phyloP scores from a whole-genome alignment of 768 basidiomycete genomes.

The Phaeotremella skinneri region DNA sequence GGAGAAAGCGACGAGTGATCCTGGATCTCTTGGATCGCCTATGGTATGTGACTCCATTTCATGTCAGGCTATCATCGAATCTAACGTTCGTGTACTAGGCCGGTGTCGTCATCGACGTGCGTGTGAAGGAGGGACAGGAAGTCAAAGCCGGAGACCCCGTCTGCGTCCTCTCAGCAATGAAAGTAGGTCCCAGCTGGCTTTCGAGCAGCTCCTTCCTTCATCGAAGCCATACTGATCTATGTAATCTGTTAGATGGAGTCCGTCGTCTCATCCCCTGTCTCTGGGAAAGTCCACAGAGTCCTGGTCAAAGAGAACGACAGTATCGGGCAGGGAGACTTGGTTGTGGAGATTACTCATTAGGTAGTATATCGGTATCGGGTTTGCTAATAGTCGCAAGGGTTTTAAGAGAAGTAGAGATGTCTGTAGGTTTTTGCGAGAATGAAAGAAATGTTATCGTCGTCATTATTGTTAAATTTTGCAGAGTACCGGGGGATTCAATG shows the following conservation, averaged over 20 bases:
- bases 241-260: conserved; percentile 85
- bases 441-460: too few species aligned
- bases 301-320: conserved; percentile 90
- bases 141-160: conserved; percentile 98
- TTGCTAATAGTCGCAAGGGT: too few species aligned
- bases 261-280: conserved; percentile 91
- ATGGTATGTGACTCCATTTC: conserved; percentile 61
- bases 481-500: too few species aligned
- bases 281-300: conserved; percentile 92
- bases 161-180: conserved; percentile 95
- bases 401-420: too few species aligned
- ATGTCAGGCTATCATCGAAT: neutral
- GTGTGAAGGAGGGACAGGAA: conserved; percentile 95
- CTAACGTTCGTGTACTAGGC: conserved; percentile 19
- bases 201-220: too few species aligned
- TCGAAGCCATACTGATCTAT: too few species aligned
- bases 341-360: conserved; percentile 75
- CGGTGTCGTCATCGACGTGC: conserved; percentile 95
- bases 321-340: conserved; percentile 88
- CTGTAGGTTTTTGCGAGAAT: too few species aligned
- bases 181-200: conserved; percentile 59
- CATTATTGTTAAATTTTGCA: too few species aligned
- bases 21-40: conserved; percentile 94
- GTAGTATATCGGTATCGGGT: too few species aligned
- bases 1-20: conserved; percentile 89